These are phyloP conservation scores for Pleurozium schreberi DNA, from an alignment of 225 moss, liverwort and hornwort species.

Conservation along the genomic window DNA sequence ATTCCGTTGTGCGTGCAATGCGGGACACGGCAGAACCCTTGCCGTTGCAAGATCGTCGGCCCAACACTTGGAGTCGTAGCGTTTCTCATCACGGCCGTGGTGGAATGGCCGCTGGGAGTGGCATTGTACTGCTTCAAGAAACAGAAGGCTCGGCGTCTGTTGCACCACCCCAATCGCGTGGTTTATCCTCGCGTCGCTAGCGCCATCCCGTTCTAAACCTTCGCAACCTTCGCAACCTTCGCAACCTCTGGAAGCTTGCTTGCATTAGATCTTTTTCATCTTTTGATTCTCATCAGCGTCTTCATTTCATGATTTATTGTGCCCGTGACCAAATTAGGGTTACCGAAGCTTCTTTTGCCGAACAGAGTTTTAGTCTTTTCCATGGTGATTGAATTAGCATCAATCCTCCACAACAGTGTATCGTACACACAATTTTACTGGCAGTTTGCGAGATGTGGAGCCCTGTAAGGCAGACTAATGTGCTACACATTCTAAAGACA, in stretches of 20 bases:
- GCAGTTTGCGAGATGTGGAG: not conserved
- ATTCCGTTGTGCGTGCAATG: constrained; percentile 55
- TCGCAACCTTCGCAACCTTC: not conserved
- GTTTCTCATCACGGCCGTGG: constrained; percentile 27
- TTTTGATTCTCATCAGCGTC: not conserved
- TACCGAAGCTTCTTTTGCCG: not conserved
- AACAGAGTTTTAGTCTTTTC: not conserved
- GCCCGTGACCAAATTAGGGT: not conserved
- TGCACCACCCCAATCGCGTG: constrained; percentile 34
- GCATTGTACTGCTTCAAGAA: constrained; percentile 36
- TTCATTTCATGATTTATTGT: not conserved
- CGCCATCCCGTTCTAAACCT: constrained; percentile 29
- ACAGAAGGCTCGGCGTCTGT: constrained; percentile 39
- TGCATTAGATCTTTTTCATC: not conserved
- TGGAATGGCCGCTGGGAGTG: constrained; percentile 49
- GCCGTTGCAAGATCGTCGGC: constrained; percentile 45
- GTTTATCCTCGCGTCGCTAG: constrained; percentile 39
- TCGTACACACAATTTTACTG: not conserved
- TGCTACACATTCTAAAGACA: too few relatives aligned
- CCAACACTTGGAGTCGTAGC: constrained; percentile 43
- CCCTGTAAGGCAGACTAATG: not conserved
- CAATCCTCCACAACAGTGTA: not conserved
- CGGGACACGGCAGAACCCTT: constrained; percentile 34
- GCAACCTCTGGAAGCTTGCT: not conserved
- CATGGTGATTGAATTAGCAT: not conserved